These are phyloP conservation scores for Articulospora tetracladia DNA, from an alignment of 495 filamentous ascomycete genomes.

Conservation along the genomic window DNA sequence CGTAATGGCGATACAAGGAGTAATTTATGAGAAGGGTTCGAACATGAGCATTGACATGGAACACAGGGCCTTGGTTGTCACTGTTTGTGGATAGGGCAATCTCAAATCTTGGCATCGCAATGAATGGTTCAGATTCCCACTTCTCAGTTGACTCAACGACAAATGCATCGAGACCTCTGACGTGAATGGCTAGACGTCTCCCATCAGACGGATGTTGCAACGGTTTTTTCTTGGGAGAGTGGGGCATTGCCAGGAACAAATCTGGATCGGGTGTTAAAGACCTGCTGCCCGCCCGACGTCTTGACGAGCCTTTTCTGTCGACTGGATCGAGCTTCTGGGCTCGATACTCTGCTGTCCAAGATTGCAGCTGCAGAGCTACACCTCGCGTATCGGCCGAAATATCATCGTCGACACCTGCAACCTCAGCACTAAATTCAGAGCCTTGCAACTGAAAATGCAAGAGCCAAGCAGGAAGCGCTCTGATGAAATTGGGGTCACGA, in stretches of 20 bases:
- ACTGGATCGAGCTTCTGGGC: slow-evolving; percentile 66
- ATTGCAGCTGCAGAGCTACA: slow-evolving; percentile 80
- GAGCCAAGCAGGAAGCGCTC: slow-evolving; percentile 79
- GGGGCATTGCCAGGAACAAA: slow-evolving; percentile 53
- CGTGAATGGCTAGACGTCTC: slow-evolving; percentile 74
- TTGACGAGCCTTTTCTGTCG: slow-evolving; percentile 45
- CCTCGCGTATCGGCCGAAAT: slow-evolving; percentile 78
- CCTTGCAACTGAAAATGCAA: slow-evolving; percentile 80
- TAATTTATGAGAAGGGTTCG: slow-evolving; percentile 80
- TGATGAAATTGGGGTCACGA: slow-evolving; percentile 62
- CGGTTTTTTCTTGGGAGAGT: slow-evolving; percentile 55
- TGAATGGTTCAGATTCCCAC: slow-evolving; percentile 80
- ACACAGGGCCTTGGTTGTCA: slow-evolving; percentile 78
- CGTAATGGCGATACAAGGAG: slow-evolving; percentile 91
- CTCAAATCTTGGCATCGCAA: slow-evolving; percentile 83
- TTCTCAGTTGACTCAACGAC: slow-evolving; percentile 83
- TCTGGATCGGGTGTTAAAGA: slow-evolving; percentile 56
- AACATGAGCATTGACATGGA: slow-evolving; percentile 80
- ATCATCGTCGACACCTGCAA: slow-evolving; percentile 80
- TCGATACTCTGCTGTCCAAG: slow-evolving; percentile 87
- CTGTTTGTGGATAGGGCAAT: slow-evolving; percentile 79
- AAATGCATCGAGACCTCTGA: slow-evolving; percentile 79
- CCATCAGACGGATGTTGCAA: slow-evolving; percentile 69
- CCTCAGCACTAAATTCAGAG: slow-evolving; percentile 82
- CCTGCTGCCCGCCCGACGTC: slow-evolving; percentile 57